Conservation (phyloP, 1,284 basidiomycete genomes). For the Jaminaea rosea region DNA sequence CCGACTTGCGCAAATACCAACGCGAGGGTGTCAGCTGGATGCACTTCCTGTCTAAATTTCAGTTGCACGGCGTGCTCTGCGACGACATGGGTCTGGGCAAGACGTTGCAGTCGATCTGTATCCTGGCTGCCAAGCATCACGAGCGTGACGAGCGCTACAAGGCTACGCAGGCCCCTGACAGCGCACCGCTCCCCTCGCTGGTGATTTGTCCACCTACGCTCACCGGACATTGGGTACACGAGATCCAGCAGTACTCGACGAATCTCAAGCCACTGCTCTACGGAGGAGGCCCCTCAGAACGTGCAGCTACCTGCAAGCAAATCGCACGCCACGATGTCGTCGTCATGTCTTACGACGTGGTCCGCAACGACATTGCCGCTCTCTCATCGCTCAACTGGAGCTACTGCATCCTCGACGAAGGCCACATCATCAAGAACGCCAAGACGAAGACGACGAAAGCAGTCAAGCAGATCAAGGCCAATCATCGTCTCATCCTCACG, state of each 20-base stretch:
- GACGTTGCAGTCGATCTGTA: conserved; percentile 95
- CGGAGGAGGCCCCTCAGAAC: conserved; percentile 78
- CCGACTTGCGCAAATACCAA: conserved; percentile 92
- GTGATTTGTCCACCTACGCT: conserved; percentile 95
- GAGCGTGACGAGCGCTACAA: conserved; percentile 69
- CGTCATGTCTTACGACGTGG: conserved; percentile 94
- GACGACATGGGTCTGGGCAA: conserved; percentile 99
- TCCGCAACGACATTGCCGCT: conserved; percentile 81
- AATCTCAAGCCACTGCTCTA: conserved; percentile 80
- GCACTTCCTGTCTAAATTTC: conserved; percentile 74
- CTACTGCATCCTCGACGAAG: conserved; percentile 96
- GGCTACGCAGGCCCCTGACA: conserved; percentile 64
- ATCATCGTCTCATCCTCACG: conserved; percentile 86
- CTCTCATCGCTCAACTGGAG: conserved; percentile 74
- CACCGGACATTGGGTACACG: conserved; percentile 94
- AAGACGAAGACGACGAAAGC: conserved; percentile 97
- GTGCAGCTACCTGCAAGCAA: conserved; percentile 52
- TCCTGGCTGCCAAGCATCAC: conserved; percentile 83
- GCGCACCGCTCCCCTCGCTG: conserved; percentile 80
- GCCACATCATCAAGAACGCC: conserved; percentile 96
- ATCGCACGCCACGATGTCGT: conserved; percentile 61
- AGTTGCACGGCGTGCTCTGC: conserved; percentile 93
- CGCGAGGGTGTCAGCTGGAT: conserved; percentile 98
- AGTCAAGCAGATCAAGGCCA: conserved; percentile 79
- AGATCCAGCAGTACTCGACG: conserved; percentile 84